These are phyloP conservation scores for Camellia sinensis DNA, from an alignment of 148 eudicot genomes.

Conservation along the genomic window DNA sequence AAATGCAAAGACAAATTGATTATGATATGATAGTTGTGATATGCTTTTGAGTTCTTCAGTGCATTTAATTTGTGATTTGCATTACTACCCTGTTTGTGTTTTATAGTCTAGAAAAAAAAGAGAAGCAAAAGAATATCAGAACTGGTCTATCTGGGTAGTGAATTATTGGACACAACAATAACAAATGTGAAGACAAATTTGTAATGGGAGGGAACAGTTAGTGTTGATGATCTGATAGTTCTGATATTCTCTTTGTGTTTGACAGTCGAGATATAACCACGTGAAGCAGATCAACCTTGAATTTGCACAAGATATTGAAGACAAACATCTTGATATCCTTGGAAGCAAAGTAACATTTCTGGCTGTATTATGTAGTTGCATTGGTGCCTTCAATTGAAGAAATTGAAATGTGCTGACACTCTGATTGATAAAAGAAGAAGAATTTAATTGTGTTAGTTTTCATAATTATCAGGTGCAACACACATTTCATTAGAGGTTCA, in stretches of 20 bases:
- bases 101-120: background rate
- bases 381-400: background rate
- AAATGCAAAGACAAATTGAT: too few relatives aligned
- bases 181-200: too few relatives aligned
- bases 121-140: background rate
- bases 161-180: background rate
- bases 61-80: background rate
- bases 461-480: background rate
- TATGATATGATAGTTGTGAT: too few relatives aligned
- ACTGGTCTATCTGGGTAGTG: background rate
- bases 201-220: background rate
- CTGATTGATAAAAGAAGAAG: background rate
- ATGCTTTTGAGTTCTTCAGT: background rate
- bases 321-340: slow-evolving; percentile 65
- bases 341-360: slow-evolving; percentile 52
- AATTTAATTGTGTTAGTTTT: background rate
- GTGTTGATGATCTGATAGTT: slow-evolving; percentile 4
- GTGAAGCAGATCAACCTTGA: slow-evolving; percentile 87
- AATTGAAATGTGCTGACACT: background rate
- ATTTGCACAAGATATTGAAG: slow-evolving; percentile 84
- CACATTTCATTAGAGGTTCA: background rate
- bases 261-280: slow-evolving; percentile 68
- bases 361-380: background rate
- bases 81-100: background rate
- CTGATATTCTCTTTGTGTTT: slow-evolving; percentile 11